Conservation (phyloP, 2,329 filamentous ascomycete species). For the Colletotrichum orchidophilum region DNA sequence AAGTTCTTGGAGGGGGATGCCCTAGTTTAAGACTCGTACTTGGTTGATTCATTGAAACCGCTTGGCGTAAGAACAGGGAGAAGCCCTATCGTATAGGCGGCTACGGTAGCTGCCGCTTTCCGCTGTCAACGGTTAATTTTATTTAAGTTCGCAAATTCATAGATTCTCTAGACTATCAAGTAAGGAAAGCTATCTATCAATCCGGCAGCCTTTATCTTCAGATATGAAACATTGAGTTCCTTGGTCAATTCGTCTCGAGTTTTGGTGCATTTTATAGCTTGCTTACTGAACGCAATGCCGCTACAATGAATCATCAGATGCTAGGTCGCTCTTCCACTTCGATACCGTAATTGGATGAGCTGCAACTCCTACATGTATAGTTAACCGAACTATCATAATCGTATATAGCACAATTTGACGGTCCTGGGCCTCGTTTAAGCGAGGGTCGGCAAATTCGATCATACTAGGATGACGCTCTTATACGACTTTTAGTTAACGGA, state of each 20-base stretch:
- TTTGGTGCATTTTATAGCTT: slow-evolving; percentile 7
- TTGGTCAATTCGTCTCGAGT: slow-evolving; percentile 41
- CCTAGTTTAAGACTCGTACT: neutral
- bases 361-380: neutral
- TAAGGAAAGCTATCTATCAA: slow-evolving; percentile 39
- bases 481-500: too few relatives aligned
- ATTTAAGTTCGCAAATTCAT: slow-evolving; percentile 49
- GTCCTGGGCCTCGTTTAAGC: too few relatives aligned
- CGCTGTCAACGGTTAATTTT: slow-evolving; percentile 48
- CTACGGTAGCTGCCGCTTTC: slow-evolving; percentile 46
- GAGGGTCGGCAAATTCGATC: too few relatives aligned
- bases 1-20: neutral
- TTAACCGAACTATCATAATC: neutral
- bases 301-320: slow-evolving; percentile 29
- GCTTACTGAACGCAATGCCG: slow-evolving; percentile 34
- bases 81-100: slow-evolving; percentile 39
- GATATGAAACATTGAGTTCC: slow-evolving; percentile 31
- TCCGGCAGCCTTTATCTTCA: slow-evolving; percentile 43
- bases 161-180: slow-evolving; percentile 47
- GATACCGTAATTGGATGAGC: too few relatives aligned
- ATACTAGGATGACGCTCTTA: too few relatives aligned
- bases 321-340: rapidly evolving
- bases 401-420: too few relatives aligned
- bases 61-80: slow-evolving; percentile 2
- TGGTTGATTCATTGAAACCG: too few relatives aligned